Percentiles rank a stretch among this genome's conserved stretches.
These are phyloP conservation scores for Neurospora sp. DNA, from an alignment of 495 filamentous ascomycete genomes.

Conservation along the genomic window DNA sequence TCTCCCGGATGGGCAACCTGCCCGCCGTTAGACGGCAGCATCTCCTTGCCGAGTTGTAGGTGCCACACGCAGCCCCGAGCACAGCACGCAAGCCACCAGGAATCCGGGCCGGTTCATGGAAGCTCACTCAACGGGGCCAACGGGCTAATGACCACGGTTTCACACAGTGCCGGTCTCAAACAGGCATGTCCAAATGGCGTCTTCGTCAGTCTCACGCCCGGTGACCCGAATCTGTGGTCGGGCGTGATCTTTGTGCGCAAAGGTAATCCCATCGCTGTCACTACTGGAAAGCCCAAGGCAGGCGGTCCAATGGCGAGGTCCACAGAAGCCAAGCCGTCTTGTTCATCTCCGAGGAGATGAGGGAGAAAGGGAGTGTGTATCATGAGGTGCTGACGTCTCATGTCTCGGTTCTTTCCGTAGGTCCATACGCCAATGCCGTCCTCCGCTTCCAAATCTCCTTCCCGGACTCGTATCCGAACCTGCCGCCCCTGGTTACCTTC, in stretches of 20 bases:
- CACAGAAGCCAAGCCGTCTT: not conserved
- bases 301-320: not conserved
- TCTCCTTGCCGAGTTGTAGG: slow-evolving; percentile 70
- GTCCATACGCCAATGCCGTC: slow-evolving; percentile 79
- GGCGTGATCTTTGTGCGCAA: slow-evolving; percentile 86
- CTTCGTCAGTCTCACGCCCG: slow-evolving; percentile 74
- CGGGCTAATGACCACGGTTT: slow-evolving; percentile 5
- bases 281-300: not conserved
- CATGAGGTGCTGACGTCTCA: not conserved
- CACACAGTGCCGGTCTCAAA: slow-evolving; percentile 64
- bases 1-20: slow-evolving; percentile 18
- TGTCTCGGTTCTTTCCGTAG: slow-evolving; percentile 29
- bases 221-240: slow-evolving; percentile 70
- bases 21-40: slow-evolving; percentile 44
- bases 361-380: not conserved
- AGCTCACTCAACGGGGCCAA: not conserved
- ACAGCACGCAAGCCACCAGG: not conserved
- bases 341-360: not conserved
- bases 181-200: slow-evolving; percentile 72
- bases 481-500: slow-evolving; percentile 79
- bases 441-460: slow-evolving; percentile 87
- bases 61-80: not conserved
- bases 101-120: not conserved
- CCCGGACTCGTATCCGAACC: slow-evolving; percentile 64
- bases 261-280: slow-evolving; percentile 37